phyloP scores from a whole-genome alignment of 2,329 filamentous ascomycete genomes.

The Juglanconis oblonga region DNA sequence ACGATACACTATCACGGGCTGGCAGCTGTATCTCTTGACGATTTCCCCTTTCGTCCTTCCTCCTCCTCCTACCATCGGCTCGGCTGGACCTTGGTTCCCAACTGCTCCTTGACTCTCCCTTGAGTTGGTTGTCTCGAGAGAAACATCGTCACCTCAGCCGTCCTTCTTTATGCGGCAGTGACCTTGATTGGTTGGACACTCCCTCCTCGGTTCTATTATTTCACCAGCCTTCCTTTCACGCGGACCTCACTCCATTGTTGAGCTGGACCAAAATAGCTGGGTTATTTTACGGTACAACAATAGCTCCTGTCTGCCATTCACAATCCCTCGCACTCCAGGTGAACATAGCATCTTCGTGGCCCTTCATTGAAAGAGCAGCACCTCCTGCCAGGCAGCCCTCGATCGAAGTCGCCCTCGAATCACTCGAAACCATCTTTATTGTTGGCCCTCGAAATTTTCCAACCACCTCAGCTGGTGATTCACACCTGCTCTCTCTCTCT shows the following conservation, averaged over 20 bases:
- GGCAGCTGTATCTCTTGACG: background rate
- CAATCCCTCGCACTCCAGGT: constrained; percentile 15
- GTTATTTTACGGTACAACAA: constrained; percentile 22
- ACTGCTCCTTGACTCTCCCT: constrained; percentile 8
- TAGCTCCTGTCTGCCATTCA: constrained; percentile 8
- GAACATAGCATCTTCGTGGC: background rate
- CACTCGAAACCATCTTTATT: background rate
- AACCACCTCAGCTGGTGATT: constrained; percentile 1
- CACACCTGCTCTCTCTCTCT: background rate
- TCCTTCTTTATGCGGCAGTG: constrained; percentile 31
- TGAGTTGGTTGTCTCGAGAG: background rate
- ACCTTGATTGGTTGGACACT: constrained; percentile 1
- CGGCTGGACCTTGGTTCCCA: constrained; percentile 3
- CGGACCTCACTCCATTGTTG: constrained; percentile 16
- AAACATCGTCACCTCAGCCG: constrained; percentile 17
- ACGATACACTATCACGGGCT: background rate
- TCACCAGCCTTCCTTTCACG: constrained; percentile 13
- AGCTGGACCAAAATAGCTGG: constrained; percentile 10
- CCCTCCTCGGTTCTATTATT: constrained; percentile 14
- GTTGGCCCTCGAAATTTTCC: background rate
- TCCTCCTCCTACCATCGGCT: background rate
- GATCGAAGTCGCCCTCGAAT: background rate
- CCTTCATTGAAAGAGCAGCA: background rate
- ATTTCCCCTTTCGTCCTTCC: too few species aligned
- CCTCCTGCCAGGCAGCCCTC: background rate